A percentile compares a stretch with the other conserved stretches of the same genome.
Evolutionary conservation across 805 yeast genomes (phyloP).

Genomic region (Wickerhamiella cacticola): DNA sequence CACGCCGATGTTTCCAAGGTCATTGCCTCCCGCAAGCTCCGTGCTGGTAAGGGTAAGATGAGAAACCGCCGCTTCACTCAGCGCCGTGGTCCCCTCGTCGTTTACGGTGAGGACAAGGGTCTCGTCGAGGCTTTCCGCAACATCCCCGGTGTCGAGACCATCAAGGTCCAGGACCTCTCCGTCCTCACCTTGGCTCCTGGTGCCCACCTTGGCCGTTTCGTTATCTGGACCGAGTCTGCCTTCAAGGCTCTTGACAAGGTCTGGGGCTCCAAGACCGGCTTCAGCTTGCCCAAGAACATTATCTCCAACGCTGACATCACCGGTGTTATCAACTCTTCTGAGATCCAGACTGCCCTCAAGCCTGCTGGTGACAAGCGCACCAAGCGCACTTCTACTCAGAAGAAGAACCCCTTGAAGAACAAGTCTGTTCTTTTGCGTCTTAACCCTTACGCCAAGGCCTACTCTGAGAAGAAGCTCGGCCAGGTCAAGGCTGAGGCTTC

Average conservation of each 20-base stretch:
- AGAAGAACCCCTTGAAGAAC: constrained; percentile 99
- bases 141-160: constrained; percentile 99
- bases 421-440: constrained; percentile 94
- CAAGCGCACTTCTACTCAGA: constrained; percentile 88
- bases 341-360: constrained; percentile 93
- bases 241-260: constrained; percentile 91
- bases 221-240: constrained; percentile 99
- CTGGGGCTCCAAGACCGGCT: constrained; percentile 86
- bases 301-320: constrained; percentile 90
- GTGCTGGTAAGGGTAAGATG: constrained; percentile 99
- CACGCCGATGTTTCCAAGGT: constrained; percentile 97
- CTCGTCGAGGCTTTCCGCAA: constrained; percentile 97
- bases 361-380: constrained; percentile 80
- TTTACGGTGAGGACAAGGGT: constrained; percentile 97
- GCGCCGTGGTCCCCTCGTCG: constrained; percentile 99
- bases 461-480: constrained; percentile 82
- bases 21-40: constrained; percentile 93
- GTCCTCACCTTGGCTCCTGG: constrained; percentile 99
- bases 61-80: constrained; percentile 99
- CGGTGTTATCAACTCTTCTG: constrained; percentile 97
- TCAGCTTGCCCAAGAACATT: constrained; percentile 89
- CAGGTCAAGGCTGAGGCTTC: constrained; percentile 60
- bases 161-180: constrained; percentile 83
- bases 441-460: constrained; percentile 99
- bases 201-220: constrained; percentile 99